A percentile compares a stretch with the other conserved stretches of the same genome.
phyloP scores from a whole-genome alignment of 2,329 filamentous ascomycete genomes.

The Talaromyces verruculosus region DNA sequence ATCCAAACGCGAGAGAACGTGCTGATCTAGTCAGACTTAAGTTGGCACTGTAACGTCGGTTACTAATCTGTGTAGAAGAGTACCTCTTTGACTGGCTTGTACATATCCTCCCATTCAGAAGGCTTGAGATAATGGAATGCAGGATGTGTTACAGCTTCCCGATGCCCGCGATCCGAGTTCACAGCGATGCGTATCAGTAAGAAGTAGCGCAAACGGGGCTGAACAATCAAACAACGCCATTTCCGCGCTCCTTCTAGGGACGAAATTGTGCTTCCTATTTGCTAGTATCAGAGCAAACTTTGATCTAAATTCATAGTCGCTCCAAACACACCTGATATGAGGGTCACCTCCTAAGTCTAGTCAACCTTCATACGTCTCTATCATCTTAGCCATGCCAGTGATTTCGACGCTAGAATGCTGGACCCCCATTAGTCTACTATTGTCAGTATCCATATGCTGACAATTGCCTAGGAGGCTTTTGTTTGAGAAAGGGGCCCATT shows the following conservation, averaged over 20 bases:
- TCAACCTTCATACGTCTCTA: too few species aligned
- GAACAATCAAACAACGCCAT: background rate
- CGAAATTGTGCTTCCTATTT: background rate
- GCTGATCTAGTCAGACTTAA: background rate
- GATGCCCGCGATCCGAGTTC: background rate
- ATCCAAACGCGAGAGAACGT: background rate
- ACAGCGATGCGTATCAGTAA: background rate
- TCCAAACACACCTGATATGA: background rate
- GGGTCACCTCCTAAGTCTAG: background rate
- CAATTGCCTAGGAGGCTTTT: background rate
- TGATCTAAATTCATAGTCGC: background rate
- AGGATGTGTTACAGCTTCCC: background rate
- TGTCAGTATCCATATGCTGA: background rate
- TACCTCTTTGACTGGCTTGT: too few species aligned
- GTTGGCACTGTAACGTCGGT: too few species aligned
- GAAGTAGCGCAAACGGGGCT: background rate
- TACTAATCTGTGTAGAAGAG: too few species aligned
- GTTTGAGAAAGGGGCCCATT: background rate
- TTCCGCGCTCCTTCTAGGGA: background rate
- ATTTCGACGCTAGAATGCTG: background rate
- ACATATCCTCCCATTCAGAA: too few species aligned
- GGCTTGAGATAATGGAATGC: too few species aligned
- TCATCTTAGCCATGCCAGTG: background rate
- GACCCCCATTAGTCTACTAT: background rate
- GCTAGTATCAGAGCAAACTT: background rate